A percentile compares a stretch with the other conserved stretches of the same genome.
Conservation (phyloP, 2,329 filamentous ascomycete genomes). For the Aaosphaeria arxii region DNA sequence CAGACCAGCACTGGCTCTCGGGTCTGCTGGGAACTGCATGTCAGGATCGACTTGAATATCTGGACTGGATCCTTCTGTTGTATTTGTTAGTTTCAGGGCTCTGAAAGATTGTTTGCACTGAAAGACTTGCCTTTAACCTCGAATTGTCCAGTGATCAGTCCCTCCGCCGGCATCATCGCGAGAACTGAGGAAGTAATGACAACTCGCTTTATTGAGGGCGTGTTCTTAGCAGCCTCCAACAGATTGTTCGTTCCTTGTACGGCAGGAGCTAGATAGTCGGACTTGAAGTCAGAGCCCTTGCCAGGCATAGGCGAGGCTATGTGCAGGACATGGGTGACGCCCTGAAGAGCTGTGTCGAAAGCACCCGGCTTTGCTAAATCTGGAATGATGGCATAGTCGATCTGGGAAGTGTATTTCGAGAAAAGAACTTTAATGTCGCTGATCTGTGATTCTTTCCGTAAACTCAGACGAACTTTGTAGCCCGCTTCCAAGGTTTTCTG, state of each 20-base stretch:
- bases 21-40: too few species aligned
- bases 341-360: constrained; percentile 13
- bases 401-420: constrained; percentile 2
- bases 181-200: not conserved
- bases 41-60: too few species aligned
- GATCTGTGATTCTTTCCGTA: constrained; percentile 14
- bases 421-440: constrained; percentile 7
- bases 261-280: not conserved
- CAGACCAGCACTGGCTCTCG: too few species aligned
- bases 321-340: constrained; percentile 24
- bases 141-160: not conserved
- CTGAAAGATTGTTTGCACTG: too few species aligned
- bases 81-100: too few species aligned
- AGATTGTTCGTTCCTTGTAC: not conserved
- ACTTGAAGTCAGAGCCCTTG: constrained; percentile 7
- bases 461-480: constrained; percentile 24
- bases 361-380: constrained; percentile 11
- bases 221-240: not conserved
- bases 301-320: constrained; percentile 26
- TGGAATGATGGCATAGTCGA: constrained; percentile 12
- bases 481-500: constrained; percentile 17
- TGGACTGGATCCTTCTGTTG: too few species aligned
- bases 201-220: not conserved
- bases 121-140: constrained; percentile 1
- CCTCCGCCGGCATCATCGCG: not conserved